Conservation (phyloP, 306 rosid genomes). For the Cucurbita argyrosperma region DNA sequence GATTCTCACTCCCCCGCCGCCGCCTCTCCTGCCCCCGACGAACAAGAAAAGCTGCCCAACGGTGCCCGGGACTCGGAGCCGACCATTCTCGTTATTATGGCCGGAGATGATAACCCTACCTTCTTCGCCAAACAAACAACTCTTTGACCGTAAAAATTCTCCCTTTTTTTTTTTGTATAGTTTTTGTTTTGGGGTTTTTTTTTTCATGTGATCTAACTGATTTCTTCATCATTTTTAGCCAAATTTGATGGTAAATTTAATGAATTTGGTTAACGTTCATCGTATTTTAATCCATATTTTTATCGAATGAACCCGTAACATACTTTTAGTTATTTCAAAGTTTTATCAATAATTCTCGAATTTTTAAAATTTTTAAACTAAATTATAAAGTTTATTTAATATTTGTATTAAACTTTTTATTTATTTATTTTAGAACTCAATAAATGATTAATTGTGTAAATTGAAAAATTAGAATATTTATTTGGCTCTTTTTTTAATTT, state of each 20-base stretch:
- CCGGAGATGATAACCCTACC: conserved; percentile 62
- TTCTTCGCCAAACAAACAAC: conserved; percentile 46
- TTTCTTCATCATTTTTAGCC: not conserved
- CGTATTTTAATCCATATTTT: too few relatives aligned
- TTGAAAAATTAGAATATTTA: too few relatives aligned
- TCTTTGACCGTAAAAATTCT: not conserved
- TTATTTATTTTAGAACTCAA: too few relatives aligned
- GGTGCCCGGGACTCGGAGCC: conserved; percentile 14
- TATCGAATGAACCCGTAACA: too few relatives aligned
- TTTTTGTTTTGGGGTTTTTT: not conserved
- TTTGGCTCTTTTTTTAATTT: too few relatives aligned
- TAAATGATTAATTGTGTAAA: too few relatives aligned
- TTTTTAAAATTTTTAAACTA: too few relatives aligned
- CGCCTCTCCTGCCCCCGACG: not conserved
- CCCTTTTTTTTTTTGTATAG: not conserved
- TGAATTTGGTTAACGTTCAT: too few relatives aligned
- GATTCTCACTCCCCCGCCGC: not conserved
- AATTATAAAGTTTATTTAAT: too few relatives aligned
- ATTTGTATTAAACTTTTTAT: too few relatives aligned
- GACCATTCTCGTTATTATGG: conserved; percentile 58
- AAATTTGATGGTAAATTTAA: not conserved
- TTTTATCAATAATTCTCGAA: too few relatives aligned
- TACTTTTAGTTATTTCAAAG: too few relatives aligned
- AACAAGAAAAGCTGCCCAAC: conserved; percentile 8
- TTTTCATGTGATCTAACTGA: not conserved